A percentile compares a stretch with the other conserved stretches of the same genome.
Evolutionary conservation across 2,329 filamentous ascomycete species (phyloP).

Genomic region (Dactylella cylindrospora): DNA sequence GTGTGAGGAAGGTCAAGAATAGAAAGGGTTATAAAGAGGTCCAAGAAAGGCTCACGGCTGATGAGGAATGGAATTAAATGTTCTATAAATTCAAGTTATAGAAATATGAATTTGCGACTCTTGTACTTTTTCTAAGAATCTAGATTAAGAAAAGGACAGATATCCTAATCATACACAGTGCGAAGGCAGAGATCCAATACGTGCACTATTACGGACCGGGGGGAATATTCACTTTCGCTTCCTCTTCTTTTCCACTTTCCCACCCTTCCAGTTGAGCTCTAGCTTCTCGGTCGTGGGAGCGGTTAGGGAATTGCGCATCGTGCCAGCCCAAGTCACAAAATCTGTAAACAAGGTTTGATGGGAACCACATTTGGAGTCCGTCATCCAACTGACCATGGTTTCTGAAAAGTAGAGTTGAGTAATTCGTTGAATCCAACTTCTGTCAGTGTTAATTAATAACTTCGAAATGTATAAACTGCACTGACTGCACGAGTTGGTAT

Average conservation of each 20-base stretch:
- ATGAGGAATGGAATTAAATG: conserved; percentile 29
- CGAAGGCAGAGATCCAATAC: background rate
- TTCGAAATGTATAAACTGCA: conserved; percentile 35
- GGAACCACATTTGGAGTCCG: conserved; percentile 16
- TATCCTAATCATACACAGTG: background rate
- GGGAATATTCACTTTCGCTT: conserved; percentile 33
- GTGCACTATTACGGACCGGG: no score
- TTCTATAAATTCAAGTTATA: no score
- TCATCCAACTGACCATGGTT: conserved; percentile 35
- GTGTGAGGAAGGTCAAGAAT: conserved; percentile 2
- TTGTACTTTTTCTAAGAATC: no score
- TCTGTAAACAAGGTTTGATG: conserved; percentile 36
- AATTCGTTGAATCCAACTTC: conserved; percentile 19
- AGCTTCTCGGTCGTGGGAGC: conserved; percentile 8
- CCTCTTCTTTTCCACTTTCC: conserved; percentile 25
- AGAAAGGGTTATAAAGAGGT: conserved; percentile 28
- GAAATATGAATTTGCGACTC: no score
- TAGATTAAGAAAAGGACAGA: conserved; percentile 1
- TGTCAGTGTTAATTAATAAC: conserved; percentile 13
- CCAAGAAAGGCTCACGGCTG: conserved; percentile 1
- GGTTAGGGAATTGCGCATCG: conserved; percentile 24
- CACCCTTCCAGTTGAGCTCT: conserved; percentile 18
- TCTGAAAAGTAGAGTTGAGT: conserved; percentile 30
- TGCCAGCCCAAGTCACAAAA: conserved; percentile 41
- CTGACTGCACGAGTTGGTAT: conserved; percentile 29